These are phyloP conservation scores for Coemansia guatemalensis DNA, from an alignment of 192 early-diverging fungal genomes.

Conservation along the genomic window DNA sequence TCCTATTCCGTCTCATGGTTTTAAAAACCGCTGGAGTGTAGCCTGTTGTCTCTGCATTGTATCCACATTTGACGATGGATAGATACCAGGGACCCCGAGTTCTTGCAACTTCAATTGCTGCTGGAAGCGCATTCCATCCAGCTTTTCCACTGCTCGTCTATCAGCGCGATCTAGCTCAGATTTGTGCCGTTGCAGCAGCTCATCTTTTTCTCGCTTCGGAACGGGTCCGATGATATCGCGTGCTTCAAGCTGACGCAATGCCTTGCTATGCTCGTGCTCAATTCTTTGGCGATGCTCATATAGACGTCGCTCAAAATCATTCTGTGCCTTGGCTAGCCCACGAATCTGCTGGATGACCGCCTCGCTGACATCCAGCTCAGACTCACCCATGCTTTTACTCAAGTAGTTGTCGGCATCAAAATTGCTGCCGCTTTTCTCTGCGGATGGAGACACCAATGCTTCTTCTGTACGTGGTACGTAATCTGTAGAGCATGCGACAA, in stretches of 20 bases:
- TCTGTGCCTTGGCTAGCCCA: constrained; percentile 26
- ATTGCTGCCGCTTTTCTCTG: no score
- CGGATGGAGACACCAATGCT: no score
- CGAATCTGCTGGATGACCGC: constrained; percentile 19
- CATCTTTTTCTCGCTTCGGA: constrained; percentile 24
- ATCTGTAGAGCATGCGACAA: no score
- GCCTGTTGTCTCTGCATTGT: constrained; percentile 31
- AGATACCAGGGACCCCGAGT: constrained; percentile 30
- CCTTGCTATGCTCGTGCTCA: constrained; percentile 28
- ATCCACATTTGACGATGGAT: constrained; percentile 22
- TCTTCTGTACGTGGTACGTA: no score
- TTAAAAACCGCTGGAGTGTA: constrained; percentile 10
- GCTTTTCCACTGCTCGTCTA: constrained; percentile 30
- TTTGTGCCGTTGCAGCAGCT: constrained; percentile 23
- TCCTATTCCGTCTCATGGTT: neutral
- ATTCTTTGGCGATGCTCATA: constrained; percentile 37
- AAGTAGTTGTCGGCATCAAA: neutral
- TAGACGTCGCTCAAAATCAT: constrained; percentile 44
- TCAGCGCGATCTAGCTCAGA: constrained; percentile 33
- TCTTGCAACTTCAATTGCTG: constrained; percentile 35
- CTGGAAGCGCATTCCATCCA: constrained; percentile 48
- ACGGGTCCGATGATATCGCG: constrained; percentile 29
- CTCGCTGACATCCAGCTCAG: constrained; percentile 7
- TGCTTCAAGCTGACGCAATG: constrained; percentile 22
- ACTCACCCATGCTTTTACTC: neutral